Evolutionary conservation across 2,329 filamentous ascomycete species (phyloP).

Genomic region (Cytospora piceicola): DNA sequence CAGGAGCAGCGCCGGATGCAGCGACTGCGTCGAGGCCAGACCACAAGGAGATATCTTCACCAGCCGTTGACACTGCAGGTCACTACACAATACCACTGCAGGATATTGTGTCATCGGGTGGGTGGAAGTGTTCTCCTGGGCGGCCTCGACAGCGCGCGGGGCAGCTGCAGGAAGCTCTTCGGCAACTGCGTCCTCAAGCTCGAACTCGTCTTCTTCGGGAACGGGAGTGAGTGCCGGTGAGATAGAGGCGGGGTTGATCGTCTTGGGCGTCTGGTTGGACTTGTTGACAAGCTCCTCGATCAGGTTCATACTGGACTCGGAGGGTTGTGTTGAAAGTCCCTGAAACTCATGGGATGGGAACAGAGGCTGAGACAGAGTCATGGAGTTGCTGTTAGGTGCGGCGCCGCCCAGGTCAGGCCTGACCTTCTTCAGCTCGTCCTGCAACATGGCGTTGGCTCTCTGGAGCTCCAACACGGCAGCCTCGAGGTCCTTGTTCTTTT

Average conservation of each 20-base stretch:
- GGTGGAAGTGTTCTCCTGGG: constrained; percentile 50
- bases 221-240: constrained; percentile 61
- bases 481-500: constrained; percentile 73
- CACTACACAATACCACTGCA: constrained; percentile 97
- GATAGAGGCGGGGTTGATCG: constrained; percentile 64
- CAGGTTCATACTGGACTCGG: constrained; percentile 34
- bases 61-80: constrained; percentile 98
- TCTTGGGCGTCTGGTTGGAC: constrained; percentile 44
- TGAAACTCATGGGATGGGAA: constrained; percentile 55
- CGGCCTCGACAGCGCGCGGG: constrained; percentile 34
- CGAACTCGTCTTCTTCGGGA: constrained; percentile 46
- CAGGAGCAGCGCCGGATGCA: constrained; percentile 47
- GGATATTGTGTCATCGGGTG: constrained; percentile 99
- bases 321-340: constrained; percentile 34
- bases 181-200: constrained; percentile 34
- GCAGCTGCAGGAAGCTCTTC: constrained; percentile 35
- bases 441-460: constrained; percentile 53
- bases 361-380: constrained; percentile 63
- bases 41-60: constrained; percentile 59
- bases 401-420: constrained; percentile 49
- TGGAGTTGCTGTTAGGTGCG: constrained; percentile 46
- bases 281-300: constrained; percentile 50
- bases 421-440: constrained; percentile 55
- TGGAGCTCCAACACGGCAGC: constrained; percentile 63
- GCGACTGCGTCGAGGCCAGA: constrained; percentile 48